These are phyloP conservation scores for Ophiosphaerella herpotricha DNA, from an alignment of 2,329 filamentous ascomycete genomes.

Conservation along the genomic window DNA sequence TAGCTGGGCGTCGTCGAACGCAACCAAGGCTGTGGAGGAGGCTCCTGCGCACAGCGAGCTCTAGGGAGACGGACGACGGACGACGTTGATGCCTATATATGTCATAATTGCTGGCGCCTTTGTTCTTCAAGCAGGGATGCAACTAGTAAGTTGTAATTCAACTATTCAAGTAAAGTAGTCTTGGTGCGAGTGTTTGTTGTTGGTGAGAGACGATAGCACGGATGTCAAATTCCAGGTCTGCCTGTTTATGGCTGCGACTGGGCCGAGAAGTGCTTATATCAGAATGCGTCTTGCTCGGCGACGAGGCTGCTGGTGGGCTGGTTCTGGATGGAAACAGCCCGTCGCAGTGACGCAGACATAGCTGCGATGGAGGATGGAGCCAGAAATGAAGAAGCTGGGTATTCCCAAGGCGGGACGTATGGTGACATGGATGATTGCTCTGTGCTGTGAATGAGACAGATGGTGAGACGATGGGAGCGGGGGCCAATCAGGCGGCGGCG, in stretches of 20 bases:
- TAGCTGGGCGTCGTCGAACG: conserved; percentile 15
- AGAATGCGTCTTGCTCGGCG: conserved; percentile 39
- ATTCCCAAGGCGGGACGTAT: conserved; percentile 17
- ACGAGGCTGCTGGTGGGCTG: conserved; percentile 30
- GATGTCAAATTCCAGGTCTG: conserved; percentile 99
- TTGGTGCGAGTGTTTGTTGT: neutral
- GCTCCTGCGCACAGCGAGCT: conserved; percentile 49
- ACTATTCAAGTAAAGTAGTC: conserved; percentile 3
- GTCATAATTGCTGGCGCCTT: conserved; percentile 31
- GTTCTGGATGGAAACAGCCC: neutral
- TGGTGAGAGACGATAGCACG: conserved; percentile 66
- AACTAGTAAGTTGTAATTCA: conserved; percentile 32
- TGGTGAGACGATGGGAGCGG: conserved; percentile 13
- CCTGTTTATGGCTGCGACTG: conserved; percentile 81
- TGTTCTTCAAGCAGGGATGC: conserved; percentile 16
- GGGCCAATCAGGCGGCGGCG: conserved; percentile 12
- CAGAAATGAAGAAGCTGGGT: too few relatives aligned
- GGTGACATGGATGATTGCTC: neutral
- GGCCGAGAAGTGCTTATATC: conserved; percentile 93
- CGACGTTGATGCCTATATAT: conserved; percentile 32
- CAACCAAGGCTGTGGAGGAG: conserved; percentile 21
- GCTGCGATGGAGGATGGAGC: too few relatives aligned
- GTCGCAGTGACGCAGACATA: neutral
- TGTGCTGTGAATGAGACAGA: neutral
- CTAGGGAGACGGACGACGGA: conserved; percentile 23